Base-by-base conservation (phyloP, 345 rosid species). In the Citrus cavaleriei region DNA sequence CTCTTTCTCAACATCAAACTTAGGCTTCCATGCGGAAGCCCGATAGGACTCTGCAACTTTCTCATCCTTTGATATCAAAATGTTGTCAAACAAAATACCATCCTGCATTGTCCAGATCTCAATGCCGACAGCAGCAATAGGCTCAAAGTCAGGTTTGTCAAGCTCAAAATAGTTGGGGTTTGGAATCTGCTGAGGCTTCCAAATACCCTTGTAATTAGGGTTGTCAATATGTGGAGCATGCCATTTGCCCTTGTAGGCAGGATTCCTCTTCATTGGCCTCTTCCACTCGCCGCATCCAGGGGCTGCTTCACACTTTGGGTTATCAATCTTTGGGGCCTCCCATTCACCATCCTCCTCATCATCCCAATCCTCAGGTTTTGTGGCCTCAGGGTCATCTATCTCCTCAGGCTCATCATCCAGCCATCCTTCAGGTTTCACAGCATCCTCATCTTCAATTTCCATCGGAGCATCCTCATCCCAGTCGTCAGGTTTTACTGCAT, bases 41-140 rank as follows among this genome's bases (percentile, higher is more conserved):
- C 91, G 75, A 72, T 81, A 82, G 16, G 88, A 82, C 63, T 80
- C 86, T 18, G 96, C 96, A 60, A 84, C 89, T 84, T 86, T 90
- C 84, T 90, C 96, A 51, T 86, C 86, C 70, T 87, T 88, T 1
- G 96, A 77, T 59, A 93, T 90, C 92, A 93, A 78, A 34, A 93
- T 83, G 79, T 93, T 90, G 83, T 90, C 98, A 71, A 93, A 93
- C 85, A 92, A 77, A 63, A 93, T 88, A 46, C 98, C 98, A 63
- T 93, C 94, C 84, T 93, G 96, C 98, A 93, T 93, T 35, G 98
- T 93, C 98, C 98, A 93, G 75, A 93, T 93, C 88, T 93, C 98
- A 63, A 93, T 92, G 40, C 98, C 98, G 18, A 93, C 38, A 51
- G 93, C 98, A 72, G 98, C 91, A 70, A 93, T 92, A 77, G 94